Base-by-base conservation (phyloP, 495 filamentous ascomycete genomes). In the Tuber aestivum region DNA sequence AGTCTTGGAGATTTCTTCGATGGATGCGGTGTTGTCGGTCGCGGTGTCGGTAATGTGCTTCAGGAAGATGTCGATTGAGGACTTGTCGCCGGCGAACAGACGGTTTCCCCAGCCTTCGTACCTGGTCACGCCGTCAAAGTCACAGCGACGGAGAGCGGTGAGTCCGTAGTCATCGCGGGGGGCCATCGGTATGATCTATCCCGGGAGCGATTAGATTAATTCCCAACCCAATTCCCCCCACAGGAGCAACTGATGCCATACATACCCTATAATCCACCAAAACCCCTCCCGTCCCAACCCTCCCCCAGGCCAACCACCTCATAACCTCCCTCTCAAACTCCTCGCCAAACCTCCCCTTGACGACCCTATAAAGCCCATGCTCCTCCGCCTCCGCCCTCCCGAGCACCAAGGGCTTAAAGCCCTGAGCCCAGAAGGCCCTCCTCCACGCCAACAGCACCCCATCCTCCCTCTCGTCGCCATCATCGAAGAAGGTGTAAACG, bases 401-500 rank as follows among this genome's bases (percentile, higher is more conserved):
- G 74, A 99, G 84, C 65, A 98, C 90, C 20, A 95, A 87, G 1
- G 95, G 95, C 72, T 87, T 90, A 83, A 99, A 97, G 10, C 95
- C 95, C 78, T 95, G 88, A 20, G 94, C 94, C 90, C 92, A 97
- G 92, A 94, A 97, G 12, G 94, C 95, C 72, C 94, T 87, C 73
- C 94, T 89, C 95, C 95, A 99, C 73, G 92, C 89, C 72, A 96
- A 87, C 50, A 99, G 86, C 69, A 99, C 85, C 79, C 91, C 88
- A 78, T 90, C 90, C 82, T 98, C 92, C 6, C 92, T 86, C 86
- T 86, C 72, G 87, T 86, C 68, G 90, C 89, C 78, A 89, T 89
- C 77, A 78, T 97, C 93, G 82, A 97, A 97, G 84, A 93, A 99
- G 72, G 94, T 97, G 84, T 97, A 98, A 69, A 98, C 90, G n/a